Evolutionary conservation across 1,139 yeast species (phyloP).

Genomic region (Candida tetrigidarum): DNA sequence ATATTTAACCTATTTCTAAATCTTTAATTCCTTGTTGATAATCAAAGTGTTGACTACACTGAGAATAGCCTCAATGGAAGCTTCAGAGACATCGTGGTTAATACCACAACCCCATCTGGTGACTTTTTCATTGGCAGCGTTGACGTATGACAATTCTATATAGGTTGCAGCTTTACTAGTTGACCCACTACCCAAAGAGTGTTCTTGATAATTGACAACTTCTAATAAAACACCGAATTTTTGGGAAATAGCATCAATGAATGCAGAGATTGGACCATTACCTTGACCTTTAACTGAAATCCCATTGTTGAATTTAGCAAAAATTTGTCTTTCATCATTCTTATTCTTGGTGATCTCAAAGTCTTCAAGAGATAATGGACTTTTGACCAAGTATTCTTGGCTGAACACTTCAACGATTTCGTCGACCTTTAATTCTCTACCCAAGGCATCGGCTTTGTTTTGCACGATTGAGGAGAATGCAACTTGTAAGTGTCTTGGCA

Average conservation of each 20-base stretch:
- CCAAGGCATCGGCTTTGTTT: slow-evolving; percentile 75
- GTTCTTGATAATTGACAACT: slow-evolving; percentile 49
- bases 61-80: slow-evolving; percentile 52
- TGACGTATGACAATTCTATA: slow-evolving; percentile 41
- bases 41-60: slow-evolving; percentile 43
- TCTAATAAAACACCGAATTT: slow-evolving; percentile 39
- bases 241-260: slow-evolving; percentile 43
- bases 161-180: slow-evolving; percentile 52
- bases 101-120: slow-evolving; percentile 52
- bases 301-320: slow-evolving; percentile 30
- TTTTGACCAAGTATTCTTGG: slow-evolving; percentile 51
- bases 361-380: slow-evolving; percentile 34
- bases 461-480: slow-evolving; percentile 89
- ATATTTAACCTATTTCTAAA: slow-evolving; percentile 7
- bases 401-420: slow-evolving; percentile 83
- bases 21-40: slow-evolving; percentile 24
- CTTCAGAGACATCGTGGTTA: slow-evolving; percentile 49
- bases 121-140: slow-evolving; percentile 29
- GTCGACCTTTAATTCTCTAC: slow-evolving; percentile 78
- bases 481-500: slow-evolving; percentile 91
- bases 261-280: slow-evolving; percentile 90
- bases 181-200: slow-evolving; percentile 47
- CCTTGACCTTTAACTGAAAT: slow-evolving; percentile 67
- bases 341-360: slow-evolving; percentile 35
- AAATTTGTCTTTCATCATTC: slow-evolving; percentile 32